Conservation (phyloP, 371 early-diverging fungal species). For the Thermomucor indicae-seudaticae region DNA sequence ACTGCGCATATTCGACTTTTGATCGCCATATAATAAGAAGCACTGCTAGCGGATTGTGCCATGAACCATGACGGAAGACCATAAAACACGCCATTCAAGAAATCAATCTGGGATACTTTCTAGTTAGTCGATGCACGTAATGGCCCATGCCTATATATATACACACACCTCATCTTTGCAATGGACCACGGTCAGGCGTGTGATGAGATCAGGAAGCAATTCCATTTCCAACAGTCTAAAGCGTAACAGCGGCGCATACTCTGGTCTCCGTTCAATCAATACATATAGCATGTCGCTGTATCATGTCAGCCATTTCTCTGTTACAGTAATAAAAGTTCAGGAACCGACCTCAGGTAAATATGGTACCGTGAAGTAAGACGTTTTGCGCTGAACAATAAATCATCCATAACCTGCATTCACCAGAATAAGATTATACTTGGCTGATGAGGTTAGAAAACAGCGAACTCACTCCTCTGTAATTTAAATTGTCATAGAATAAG, state of each 20-base stretch:
- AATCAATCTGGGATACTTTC: constrained; percentile 22
- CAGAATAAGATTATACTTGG: not conserved
- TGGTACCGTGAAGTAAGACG: constrained; percentile 15
- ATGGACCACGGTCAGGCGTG: constrained; percentile 27
- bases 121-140: not conserved
- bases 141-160: not conserved
- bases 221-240: constrained; percentile 29
- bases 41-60: constrained; percentile 28
- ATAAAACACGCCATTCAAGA: constrained; percentile 33
- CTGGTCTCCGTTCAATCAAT: constrained; percentile 24
- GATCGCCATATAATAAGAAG: constrained; percentile 26
- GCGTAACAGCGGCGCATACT: constrained; percentile 20
- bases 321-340: not conserved
- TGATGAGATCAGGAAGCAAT: constrained; percentile 33
- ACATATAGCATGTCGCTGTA: constrained; percentile 36
- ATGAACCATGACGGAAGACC: constrained; percentile 34
- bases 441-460: not conserved
- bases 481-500: constrained; percentile 7
- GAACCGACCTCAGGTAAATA: constrained; percentile 22
- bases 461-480: constrained; percentile 14
- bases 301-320: too few species aligned
- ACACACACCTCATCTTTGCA: constrained; percentile 30
- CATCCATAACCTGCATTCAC: constrained; percentile 12
- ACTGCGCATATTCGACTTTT: constrained; percentile 24
- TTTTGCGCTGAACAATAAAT: constrained; percentile 18